These are phyloP conservation scores for Vitis rotundifolia DNA, from an alignment of 164 flowering plant genomes.

Conservation along the genomic window DNA sequence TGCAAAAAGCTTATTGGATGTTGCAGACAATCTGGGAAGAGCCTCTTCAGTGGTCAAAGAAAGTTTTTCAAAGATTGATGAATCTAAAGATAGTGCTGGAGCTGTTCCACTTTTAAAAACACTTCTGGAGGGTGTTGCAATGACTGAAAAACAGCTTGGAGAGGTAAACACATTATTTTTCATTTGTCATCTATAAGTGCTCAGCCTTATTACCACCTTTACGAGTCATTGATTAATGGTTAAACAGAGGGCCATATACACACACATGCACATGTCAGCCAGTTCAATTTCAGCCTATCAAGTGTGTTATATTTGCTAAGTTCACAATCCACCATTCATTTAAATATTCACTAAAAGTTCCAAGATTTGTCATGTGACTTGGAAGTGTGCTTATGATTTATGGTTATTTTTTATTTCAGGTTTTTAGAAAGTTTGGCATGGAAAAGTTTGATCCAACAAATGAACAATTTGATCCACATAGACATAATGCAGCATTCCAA, in stretches of 20 bases:
- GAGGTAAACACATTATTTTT: conserved; percentile 47
- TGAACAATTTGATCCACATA: conserved; percentile 86
- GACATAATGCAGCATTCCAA: conserved; percentile 83
- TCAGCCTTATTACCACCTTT: too few species aligned
- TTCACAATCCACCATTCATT: too few species aligned
- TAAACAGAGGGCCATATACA: too few species aligned
- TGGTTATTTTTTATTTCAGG: conserved; percentile 47
- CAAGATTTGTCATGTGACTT: not conserved
- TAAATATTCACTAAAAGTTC: too few species aligned
- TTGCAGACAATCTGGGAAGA: conserved; percentile 89
- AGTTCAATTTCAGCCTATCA: too few species aligned
- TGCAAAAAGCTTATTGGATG: conserved; percentile 84
- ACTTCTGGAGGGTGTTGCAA: conserved; percentile 91
- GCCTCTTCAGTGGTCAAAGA: conserved; percentile 86
- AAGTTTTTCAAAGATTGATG: conserved; percentile 74
- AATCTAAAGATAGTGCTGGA: conserved; percentile 54
- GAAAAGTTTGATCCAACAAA: conserved; percentile 67
- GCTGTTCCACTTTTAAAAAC: conserved; percentile 78
- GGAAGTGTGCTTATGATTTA: not conserved
- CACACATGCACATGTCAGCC: too few species aligned
- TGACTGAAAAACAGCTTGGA: conserved; percentile 89
- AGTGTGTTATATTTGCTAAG: too few species aligned
- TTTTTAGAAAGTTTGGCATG: conserved; percentile 68
- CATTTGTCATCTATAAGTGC: not conserved
- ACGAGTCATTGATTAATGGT: too few species aligned